Base-by-base conservation (phyloP, 208 protist species). In the Novymonas esmeraldas region DNA sequence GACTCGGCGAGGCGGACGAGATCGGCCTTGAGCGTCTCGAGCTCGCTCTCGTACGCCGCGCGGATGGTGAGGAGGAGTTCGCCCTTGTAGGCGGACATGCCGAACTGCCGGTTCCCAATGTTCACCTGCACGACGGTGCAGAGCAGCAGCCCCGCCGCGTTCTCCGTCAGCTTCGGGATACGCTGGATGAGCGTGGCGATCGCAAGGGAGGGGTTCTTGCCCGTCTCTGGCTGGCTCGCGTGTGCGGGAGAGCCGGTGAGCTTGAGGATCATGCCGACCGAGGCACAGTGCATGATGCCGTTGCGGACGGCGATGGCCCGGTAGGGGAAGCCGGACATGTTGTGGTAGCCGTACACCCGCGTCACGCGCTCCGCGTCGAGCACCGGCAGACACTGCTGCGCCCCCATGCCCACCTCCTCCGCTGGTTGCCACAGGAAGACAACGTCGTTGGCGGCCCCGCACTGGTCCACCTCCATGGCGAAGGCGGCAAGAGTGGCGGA, bases 121-220 rank as follows among this genome's bases (percentile, higher is more conserved):
- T 82, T 78, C 52, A 82, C 71, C 67, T 77, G 77, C 62, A 78
- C 77, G 31, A 82, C 62, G 44, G 77, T 82, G 66, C 70, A 82
- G 46, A 82, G 63, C 52, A 82, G 51, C 39, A 82, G 67, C 38
- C 70, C 58, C 56, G 55, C 74, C 13, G 76, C 70, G 51, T 75
- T 67, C 57, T 75, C 64, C 33, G 69, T 76, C 62, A 73, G 39
- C 58, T 70, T 63, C 1, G 76, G 76, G 13, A 82, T 82, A 20
- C 48, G 26, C 58, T 75, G 65, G 26, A 82, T 78, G 24, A 82
- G 71, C 33, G 66, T 64, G 24, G 71, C 71, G 52, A 82, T 82
- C 20, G 71, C 67, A 5, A 73, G 48, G 0, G 77, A 77, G 0
- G 77, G 77, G 67, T 77, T 82, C 49, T 66, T 65, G 55, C 77